phyloP scores from a whole-genome alignment of 2,329 filamentous ascomycete species.

The Pseudocercospora pini-densiflorae region DNA sequence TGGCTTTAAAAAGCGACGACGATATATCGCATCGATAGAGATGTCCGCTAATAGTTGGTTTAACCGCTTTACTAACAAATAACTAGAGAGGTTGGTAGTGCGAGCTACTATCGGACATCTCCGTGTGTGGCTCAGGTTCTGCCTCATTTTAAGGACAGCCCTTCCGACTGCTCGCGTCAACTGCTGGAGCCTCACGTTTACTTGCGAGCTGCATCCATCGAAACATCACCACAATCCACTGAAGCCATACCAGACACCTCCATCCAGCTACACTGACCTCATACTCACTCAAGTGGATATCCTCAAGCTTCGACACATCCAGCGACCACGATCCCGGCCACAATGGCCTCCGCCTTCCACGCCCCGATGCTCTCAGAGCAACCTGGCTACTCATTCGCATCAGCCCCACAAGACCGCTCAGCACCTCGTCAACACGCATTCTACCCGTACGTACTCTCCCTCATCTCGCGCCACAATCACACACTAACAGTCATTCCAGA shows the following conservation, averaged over 20 bases:
- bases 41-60: not conserved
- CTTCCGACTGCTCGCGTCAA: constrained; percentile 23
- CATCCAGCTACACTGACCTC: not conserved
- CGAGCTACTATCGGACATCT: no score
- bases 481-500: constrained; percentile 49
- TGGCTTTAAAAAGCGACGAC: not conserved
- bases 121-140: not conserved
- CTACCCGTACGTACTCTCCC: constrained; percentile 75
- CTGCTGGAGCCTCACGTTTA: constrained; percentile 26
- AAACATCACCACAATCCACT: constrained; percentile 15
- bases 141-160: not conserved
- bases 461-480: not conserved
- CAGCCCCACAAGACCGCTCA: constrained; percentile 49
- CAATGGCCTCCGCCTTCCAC: constrained; percentile 61
- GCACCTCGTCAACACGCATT: constrained; percentile 75
- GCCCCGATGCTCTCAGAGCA: constrained; percentile 56
- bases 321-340: constrained; percentile 27
- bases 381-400: constrained; percentile 65
- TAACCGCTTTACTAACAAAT: not conserved
- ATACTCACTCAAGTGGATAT: not conserved
- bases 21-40: not conserved
- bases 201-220: constrained; percentile 13
- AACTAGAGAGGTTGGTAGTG: no score
- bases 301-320: not conserved
- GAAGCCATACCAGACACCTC: constrained; percentile 8